Base-by-base conservation (phyloP, 768 basidiomycete genomes). In the Lactarius evosmus region DNA sequence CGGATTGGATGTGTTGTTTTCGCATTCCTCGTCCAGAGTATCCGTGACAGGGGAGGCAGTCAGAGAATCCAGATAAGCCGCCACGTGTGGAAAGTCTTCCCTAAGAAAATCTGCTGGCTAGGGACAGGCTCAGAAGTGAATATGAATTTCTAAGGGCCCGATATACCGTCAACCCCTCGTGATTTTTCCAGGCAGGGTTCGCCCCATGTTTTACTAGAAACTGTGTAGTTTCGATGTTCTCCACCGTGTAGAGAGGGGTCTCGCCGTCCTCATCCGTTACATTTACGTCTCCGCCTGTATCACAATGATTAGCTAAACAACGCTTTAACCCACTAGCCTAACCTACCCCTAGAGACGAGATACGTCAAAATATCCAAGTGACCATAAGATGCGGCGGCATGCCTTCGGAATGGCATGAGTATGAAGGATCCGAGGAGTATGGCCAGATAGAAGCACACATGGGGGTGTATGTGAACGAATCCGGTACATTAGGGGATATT, bases 331-430 rank as follows among this genome's bases (percentile, higher is more conserved):
- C 27, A 41, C 62, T 17, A 58, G 58, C 50, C 58, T 55, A 66
- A 69, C 72, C 52, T 58, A 88, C 91, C 91, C 72, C 79, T 80
- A 16, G 85, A 83, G 61, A 94, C 78, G 61, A 97, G 84, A 76
- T 93, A 96, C 16, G 85, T 80, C 36, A 97, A 77, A 46, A 95
- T 74, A 53, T 87, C 75, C 9, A 89, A 72, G 33, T 94, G 94
- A 19, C 86, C 91, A 71, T 96, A 97, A 1, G 94, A 96, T 1
- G 95, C 94, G 16, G 95, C 94, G 19, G 95, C 95, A 75, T 97
- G 94, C 87, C 89, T 92, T 66, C 8, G 61, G 25, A 54, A n/a
- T 44, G 51, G 66, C 60, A 68, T 58, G 56, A 69, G 25, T 32
- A 59, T 27, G 34, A 38, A 59, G 49, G 33, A 40, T n/a, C 12